A percentile compares a stretch with the other conserved stretches of the same genome.
Evolutionary conservation across 345 rosid species (phyloP).

Genomic region (Mercurialis annua): DNA sequence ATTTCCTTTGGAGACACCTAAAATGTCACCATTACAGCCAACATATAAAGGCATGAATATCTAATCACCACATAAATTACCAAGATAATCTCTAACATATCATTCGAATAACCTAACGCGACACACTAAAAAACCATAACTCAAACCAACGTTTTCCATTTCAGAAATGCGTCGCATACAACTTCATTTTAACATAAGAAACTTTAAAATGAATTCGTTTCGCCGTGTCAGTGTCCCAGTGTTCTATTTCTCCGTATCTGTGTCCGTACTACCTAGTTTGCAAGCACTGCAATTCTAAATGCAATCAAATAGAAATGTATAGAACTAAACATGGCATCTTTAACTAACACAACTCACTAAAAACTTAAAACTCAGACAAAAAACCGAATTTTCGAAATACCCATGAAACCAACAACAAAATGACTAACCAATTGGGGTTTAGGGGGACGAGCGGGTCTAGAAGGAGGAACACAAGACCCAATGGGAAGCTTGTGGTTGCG

Average conservation of each 20-base stretch:
- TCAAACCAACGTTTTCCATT: no score
- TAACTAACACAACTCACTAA: neutral
- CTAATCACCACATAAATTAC: neutral
- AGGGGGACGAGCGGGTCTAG: slow-evolving; percentile 69
- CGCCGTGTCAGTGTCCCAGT: no score
- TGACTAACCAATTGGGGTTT: slow-evolving; percentile 61
- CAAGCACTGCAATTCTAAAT: neutral
- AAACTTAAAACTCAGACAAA: neutral
- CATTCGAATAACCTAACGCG: no score
- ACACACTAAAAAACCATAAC: no score
- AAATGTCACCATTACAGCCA: slow-evolving; percentile 7
- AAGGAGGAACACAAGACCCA: slow-evolving; percentile 56
- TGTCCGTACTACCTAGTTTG: no score
- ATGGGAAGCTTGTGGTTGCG: slow-evolving; percentile 52
- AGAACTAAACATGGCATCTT: no score
- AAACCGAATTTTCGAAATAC: neutral
- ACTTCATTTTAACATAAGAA: no score
- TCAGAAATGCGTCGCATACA: no score
- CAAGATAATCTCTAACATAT: no score
- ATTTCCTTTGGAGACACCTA: slow-evolving; percentile 78
- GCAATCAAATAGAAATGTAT: neutral
- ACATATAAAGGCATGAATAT: neutral
- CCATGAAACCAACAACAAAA: neutral
- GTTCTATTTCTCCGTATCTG: no score
- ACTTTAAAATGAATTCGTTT: no score